Conservation (phyloP, 2,329 filamentous ascomycete genomes). For the Cadophora gregata region DNA sequence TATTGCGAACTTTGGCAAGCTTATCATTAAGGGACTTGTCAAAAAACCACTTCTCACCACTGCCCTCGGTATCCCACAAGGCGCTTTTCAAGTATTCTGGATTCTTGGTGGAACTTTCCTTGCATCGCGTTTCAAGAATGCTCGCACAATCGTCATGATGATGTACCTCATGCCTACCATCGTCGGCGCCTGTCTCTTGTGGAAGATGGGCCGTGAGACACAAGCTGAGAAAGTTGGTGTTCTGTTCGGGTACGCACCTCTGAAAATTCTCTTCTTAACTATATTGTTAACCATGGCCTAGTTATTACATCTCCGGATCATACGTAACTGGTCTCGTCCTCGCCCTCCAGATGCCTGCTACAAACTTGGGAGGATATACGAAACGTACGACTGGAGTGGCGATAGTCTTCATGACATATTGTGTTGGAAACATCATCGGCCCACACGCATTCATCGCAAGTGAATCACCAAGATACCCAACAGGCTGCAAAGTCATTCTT, state of each 20-base stretch:
- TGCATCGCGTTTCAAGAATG: slow-evolving; percentile 56
- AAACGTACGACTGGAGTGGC: slow-evolving; percentile 54
- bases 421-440: slow-evolving; percentile 25
- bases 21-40: slow-evolving; percentile 59
- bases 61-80: slow-evolving; percentile 59
- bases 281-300: background rate
- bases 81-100: slow-evolving; percentile 59
- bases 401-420: slow-evolving; percentile 46
- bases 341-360: slow-evolving; percentile 57
- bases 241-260: slow-evolving; percentile 35
- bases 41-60: slow-evolving; percentile 53
- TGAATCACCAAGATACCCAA: slow-evolving; percentile 55
- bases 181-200: slow-evolving; percentile 41
- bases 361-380: slow-evolving; percentile 50
- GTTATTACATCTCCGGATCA: slow-evolving; percentile 46
- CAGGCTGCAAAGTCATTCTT: slow-evolving; percentile 58
- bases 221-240: slow-evolving; percentile 41
- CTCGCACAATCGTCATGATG: slow-evolving; percentile 50
- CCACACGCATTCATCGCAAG: slow-evolving; percentile 63
- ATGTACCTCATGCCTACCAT: slow-evolving; percentile 44
- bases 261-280: background rate
- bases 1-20: slow-evolving; percentile 59
- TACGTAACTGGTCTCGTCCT: slow-evolving; percentile 60
- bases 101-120: slow-evolving; percentile 59
- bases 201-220: slow-evolving; percentile 36